A percentile compares a stretch with the other conserved stretches of the same genome.
These are phyloP conservation scores for Metschnikowia peoriensis DNA, from an alignment of 805 yeast genomes.

Conservation along the genomic window DNA sequence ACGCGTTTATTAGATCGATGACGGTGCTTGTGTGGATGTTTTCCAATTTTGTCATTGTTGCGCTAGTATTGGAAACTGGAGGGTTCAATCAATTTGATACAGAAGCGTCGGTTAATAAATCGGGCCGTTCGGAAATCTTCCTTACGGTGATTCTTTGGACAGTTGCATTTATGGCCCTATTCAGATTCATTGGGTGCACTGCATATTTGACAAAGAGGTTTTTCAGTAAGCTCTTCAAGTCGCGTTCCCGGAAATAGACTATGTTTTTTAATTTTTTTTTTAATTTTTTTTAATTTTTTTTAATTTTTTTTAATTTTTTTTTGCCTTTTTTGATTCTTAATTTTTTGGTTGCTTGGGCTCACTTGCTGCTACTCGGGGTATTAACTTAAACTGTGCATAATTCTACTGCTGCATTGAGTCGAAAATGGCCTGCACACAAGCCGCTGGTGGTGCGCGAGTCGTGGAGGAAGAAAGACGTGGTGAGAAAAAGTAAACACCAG, in stretches of 20 bases:
- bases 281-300: too few species aligned
- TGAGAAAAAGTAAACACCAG: background rate
- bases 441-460: background rate
- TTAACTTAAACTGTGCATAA: too few species aligned
- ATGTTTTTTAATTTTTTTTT: too few species aligned
- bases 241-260: slow-evolving; percentile 3
- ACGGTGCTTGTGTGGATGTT: slow-evolving; percentile 47
- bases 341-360: background rate
- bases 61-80: slow-evolving; percentile 44
- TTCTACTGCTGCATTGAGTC: background rate
- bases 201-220: slow-evolving; percentile 44
- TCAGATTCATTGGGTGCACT: slow-evolving; percentile 54
- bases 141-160: slow-evolving; percentile 58
- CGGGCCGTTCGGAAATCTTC: slow-evolving; percentile 39
- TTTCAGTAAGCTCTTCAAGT: slow-evolving; percentile 23
- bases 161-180: slow-evolving; percentile 58
- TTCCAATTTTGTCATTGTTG: slow-evolving; percentile 41
- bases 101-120: slow-evolving; percentile 24
- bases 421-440: background rate
- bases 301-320: too few species aligned
- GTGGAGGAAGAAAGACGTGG: background rate
- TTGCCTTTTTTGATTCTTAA: background rate
- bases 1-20: slow-evolving; percentile 45
- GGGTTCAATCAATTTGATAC: slow-evolving; percentile 41
- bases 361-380: background rate